phyloP scores from a whole-genome alignment of 345 rosid genomes.

The Punica granatum region DNA sequence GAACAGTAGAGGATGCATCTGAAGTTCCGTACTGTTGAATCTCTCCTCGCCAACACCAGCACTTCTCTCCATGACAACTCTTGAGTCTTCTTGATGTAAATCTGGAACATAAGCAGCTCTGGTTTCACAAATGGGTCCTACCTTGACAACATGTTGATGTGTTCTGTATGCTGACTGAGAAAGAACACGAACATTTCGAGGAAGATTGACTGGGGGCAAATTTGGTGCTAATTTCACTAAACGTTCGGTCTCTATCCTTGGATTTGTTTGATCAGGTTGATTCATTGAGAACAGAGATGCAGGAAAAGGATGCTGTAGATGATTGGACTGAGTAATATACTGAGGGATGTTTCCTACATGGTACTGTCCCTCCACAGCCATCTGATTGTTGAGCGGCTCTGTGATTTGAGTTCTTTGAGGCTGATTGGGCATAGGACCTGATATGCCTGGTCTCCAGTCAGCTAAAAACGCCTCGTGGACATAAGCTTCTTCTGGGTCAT shows the following conservation, averaged over 20 bases:
- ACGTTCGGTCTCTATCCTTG: constrained; percentile 22
- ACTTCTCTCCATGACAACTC: constrained; percentile 35
- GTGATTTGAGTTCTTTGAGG: not conserved
- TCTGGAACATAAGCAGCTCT: constrained; percentile 20
- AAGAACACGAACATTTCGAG: constrained; percentile 75
- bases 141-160: constrained; percentile 17
- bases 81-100: constrained; percentile 31
- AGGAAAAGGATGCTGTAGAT: constrained; percentile 18
- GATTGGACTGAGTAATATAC: constrained; percentile 20
- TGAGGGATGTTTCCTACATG: constrained; percentile 21
- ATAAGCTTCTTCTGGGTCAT: constrained; percentile 52
- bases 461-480: constrained; percentile 88
- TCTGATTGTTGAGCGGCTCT: constrained; percentile 2
- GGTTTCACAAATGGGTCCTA: not conserved
- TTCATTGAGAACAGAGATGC: constrained; percentile 11
- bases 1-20: constrained; percentile 90
- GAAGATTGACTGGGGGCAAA: constrained; percentile 91
- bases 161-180: constrained; percentile 53
- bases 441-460: constrained; percentile 63
- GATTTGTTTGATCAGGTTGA: not conserved
- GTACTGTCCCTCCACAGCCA: constrained; percentile 21
- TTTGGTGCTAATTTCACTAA: constrained; percentile 93
- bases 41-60: constrained; percentile 32
- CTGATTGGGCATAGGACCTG: constrained; percentile 12
- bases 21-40: constrained; percentile 43